A percentile compares a stretch with the other conserved stretches of the same genome.
These are phyloP conservation scores for Phaffomyces opuntiae DNA, from an alignment of 805 yeast species.

Conservation along the genomic window DNA sequence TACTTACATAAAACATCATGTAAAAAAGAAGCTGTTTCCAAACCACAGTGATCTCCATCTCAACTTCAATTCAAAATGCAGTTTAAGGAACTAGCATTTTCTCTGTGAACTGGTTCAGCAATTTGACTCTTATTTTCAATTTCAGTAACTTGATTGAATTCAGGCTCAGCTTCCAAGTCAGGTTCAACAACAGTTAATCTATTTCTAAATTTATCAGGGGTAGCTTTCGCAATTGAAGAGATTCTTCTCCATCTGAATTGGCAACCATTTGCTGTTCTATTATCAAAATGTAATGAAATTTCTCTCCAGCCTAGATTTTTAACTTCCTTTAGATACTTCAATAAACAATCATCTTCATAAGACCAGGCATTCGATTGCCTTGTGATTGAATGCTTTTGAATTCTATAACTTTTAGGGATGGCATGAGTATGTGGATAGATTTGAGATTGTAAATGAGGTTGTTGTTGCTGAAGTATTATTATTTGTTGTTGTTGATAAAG, in stretches of 20 bases:
- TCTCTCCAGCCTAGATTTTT: constrained; percentile 74
- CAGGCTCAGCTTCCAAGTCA: not conserved
- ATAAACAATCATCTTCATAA: constrained; percentile 53
- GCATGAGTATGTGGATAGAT: not conserved
- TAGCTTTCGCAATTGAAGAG: constrained; percentile 8
- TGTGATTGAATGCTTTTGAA: constrained; percentile 10
- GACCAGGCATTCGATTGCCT: constrained; percentile 44
- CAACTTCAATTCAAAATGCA: constrained; percentile 5
- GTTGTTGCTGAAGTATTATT: not conserved
- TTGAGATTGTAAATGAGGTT: not conserved
- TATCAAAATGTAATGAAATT: constrained; percentile 57
- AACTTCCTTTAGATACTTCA: constrained; percentile 58
- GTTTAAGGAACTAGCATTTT: constrained; percentile 4
- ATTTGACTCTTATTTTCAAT: no score
- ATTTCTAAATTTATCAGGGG: not conserved
- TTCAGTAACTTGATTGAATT: no score
- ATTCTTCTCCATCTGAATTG: constrained; percentile 69
- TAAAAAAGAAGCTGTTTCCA: no score
- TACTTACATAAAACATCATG: no score
- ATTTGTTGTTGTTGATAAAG: not conserved
- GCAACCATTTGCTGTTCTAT: constrained; percentile 70
- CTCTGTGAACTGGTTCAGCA: not conserved
- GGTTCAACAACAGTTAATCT: no score
- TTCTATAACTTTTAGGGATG: constrained; percentile 2
- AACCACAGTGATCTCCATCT: no score